These are phyloP conservation scores for Trichoderma orchidacearum DNA, from an alignment of 495 filamentous ascomycete genomes.

Conservation along the genomic window DNA sequence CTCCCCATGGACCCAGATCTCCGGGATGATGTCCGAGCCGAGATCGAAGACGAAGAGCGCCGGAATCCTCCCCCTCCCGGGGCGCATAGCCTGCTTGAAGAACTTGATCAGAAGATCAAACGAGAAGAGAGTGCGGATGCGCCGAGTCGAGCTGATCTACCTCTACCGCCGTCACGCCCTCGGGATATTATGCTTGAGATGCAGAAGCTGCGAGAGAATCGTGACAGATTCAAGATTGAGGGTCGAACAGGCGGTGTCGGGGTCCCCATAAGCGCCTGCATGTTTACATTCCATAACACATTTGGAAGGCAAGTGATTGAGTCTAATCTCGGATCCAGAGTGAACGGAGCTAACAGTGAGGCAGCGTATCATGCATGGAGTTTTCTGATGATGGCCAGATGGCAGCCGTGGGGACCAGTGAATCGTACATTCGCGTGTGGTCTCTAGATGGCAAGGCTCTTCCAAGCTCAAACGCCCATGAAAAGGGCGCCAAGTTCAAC, in stretches of 20 bases:
- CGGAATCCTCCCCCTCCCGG: slow-evolving; percentile 54
- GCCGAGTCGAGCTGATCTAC: slow-evolving; percentile 61
- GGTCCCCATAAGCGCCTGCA: slow-evolving; percentile 70
- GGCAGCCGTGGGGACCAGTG: slow-evolving; percentile 72
- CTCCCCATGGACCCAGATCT: slow-evolving; percentile 67
- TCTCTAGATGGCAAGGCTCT: slow-evolving; percentile 66
- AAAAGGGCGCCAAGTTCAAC: slow-evolving; percentile 29
- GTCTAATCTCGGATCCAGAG: not conserved
- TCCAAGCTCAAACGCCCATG: slow-evolving; percentile 24
- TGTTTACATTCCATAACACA: slow-evolving; percentile 97
- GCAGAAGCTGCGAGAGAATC: slow-evolving; percentile 84
- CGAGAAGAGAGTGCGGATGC: slow-evolving; percentile 77
- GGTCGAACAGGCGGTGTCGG: slow-evolving; percentile 67
- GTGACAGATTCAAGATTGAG: slow-evolving; percentile 77
- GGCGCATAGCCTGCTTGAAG: slow-evolving; percentile 51
- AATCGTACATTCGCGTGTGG: slow-evolving; percentile 95
- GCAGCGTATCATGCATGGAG: slow-evolving; percentile 77
- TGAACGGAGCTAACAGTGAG: slow-evolving; percentile 5
- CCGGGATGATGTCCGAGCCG: slow-evolving; percentile 66
- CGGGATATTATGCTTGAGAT: slow-evolving; percentile 89
- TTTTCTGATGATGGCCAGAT: slow-evolving; percentile 81
- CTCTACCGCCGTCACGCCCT: slow-evolving; percentile 71
- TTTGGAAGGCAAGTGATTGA: slow-evolving; percentile 55
- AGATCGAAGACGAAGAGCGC: slow-evolving; percentile 66
- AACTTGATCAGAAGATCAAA: slow-evolving; percentile 76